Percentiles rank a stretch among this genome's conserved stretches.
Conservation (phyloP, 371 early-diverging fungal genomes). For the Lichtheimia ornata region DNA sequence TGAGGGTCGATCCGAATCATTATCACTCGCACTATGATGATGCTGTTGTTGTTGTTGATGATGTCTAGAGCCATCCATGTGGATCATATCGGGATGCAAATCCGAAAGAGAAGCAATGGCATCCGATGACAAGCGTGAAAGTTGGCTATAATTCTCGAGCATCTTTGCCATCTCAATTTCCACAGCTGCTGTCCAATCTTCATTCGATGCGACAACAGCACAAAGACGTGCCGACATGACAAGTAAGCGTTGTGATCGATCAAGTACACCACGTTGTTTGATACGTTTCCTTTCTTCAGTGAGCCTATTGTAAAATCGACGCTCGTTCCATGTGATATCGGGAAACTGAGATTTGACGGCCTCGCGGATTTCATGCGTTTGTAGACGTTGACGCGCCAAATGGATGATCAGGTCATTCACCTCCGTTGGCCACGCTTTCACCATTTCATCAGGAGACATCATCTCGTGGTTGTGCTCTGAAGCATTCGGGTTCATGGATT, state of each 20-base stretch:
- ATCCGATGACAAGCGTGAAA: slow-evolving; percentile 21
- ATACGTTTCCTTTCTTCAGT: slow-evolving; percentile 57
- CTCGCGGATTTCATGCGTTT: slow-evolving; percentile 60
- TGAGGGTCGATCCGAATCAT: slow-evolving; percentile 6
- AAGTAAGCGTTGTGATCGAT: slow-evolving; percentile 46
- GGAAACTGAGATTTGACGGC: slow-evolving; percentile 60
- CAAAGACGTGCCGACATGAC: slow-evolving; percentile 38
- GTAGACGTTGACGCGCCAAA: slow-evolving; percentile 39
- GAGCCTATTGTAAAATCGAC: slow-evolving; percentile 59
- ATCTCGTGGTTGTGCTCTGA: slow-evolving; percentile 60
- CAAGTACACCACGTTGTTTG: slow-evolving; percentile 42
- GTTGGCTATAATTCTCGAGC: slow-evolving; percentile 30
- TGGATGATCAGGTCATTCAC: slow-evolving; percentile 47
- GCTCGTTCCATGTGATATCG: slow-evolving; percentile 60
- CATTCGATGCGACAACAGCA: slow-evolving; percentile 41
- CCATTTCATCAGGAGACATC: slow-evolving; percentile 50
- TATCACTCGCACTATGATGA: neutral
- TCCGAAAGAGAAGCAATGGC: slow-evolving; percentile 16
- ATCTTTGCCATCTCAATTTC: slow-evolving; percentile 36
- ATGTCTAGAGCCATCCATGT: slow-evolving; percentile 9
- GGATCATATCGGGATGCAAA: slow-evolving; percentile 18
- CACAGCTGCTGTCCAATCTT: slow-evolving; percentile 41
- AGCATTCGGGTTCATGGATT: slow-evolving; percentile 57
- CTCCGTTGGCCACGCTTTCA: slow-evolving; percentile 51
- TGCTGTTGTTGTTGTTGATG: slow-evolving; percentile 9